Percentiles rank a stretch among this genome's conserved stretches.
Conservation (phyloP, 768 basidiomycete species). For the Mycena polygramma region DNA sequence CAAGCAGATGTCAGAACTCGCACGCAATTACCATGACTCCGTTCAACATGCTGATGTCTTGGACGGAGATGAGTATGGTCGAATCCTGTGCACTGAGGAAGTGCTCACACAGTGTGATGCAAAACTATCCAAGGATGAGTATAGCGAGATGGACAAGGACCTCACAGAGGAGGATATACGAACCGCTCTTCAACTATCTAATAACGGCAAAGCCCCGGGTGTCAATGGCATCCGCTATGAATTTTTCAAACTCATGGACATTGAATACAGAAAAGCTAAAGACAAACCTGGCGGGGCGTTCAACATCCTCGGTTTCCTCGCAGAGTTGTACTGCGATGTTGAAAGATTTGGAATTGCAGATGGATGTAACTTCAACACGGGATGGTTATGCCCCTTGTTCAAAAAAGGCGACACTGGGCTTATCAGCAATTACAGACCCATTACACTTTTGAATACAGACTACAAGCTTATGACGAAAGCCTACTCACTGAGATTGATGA, state of each 20-base stretch:
- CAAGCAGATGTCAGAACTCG: neutral
- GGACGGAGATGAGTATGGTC: no score
- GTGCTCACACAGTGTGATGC: no score
- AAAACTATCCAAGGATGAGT: no score
- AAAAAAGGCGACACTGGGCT: neutral
- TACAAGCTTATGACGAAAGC: constrained; percentile 1
- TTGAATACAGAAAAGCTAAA: neutral
- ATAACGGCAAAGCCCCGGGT: no score
- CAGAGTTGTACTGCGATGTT: neutral
- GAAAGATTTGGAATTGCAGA: neutral
- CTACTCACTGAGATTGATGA: neutral
- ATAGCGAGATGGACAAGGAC: no score
- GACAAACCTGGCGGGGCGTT: neutral
- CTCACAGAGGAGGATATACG: no score
- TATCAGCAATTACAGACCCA: neutral
- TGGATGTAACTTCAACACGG: neutral
- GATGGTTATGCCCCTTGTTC: neutral
- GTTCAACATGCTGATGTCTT: no score
- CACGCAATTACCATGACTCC: no score
- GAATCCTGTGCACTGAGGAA: no score
- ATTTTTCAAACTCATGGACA: neutral
- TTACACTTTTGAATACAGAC: constrained; percentile 1
- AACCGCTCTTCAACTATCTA: no score
- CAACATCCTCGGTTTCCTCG: neutral
- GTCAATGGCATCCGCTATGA: neutral